phyloP scores from a whole-genome alignment of 1,139 yeast genomes.

The Hansenula lynferdii region DNA sequence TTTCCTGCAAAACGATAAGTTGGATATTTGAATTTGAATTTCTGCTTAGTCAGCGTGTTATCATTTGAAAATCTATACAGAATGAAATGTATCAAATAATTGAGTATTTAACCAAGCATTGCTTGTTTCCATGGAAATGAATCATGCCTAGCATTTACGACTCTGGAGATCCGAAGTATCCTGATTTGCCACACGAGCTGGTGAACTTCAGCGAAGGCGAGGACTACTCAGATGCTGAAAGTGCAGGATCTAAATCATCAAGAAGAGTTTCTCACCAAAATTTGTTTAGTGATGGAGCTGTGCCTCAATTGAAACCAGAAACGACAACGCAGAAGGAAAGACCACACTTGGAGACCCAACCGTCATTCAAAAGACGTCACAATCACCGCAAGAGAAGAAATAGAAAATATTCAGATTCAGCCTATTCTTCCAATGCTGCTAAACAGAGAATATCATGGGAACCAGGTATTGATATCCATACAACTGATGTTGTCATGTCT shows the following conservation, averaged over 20 bases:
- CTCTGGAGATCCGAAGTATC: constrained; percentile 36
- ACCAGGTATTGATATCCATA: constrained; percentile 47
- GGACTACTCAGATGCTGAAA: constrained; percentile 15
- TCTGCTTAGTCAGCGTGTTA: too few relatives aligned
- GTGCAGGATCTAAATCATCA: neutral
- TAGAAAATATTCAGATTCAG: constrained; percentile 29
- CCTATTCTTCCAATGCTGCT: constrained; percentile 26
- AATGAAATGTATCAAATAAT: too few relatives aligned
- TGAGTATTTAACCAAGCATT: neutral
- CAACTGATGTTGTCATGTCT: constrained; percentile 42
- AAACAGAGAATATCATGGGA: constrained; percentile 44
- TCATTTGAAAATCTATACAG: too few relatives aligned
- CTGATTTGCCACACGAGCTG: constrained; percentile 30
- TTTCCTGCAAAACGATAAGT: too few relatives aligned
- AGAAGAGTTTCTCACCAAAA: neutral
- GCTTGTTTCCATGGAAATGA: neutral
- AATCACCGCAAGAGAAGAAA: constrained; percentile 12
- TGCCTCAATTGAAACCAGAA: too few relatives aligned
- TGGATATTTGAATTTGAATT: too few relatives aligned
- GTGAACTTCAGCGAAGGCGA: constrained; percentile 20
- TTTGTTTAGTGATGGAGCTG: neutral
- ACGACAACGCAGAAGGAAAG: neutral
- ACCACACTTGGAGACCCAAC: neutral
- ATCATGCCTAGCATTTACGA: constrained; percentile 26
- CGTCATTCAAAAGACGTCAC: constrained; percentile 1